phyloP scores from a whole-genome alignment of 2,329 filamentous ascomycete genomes.

The Talaromyces sp. region DNA sequence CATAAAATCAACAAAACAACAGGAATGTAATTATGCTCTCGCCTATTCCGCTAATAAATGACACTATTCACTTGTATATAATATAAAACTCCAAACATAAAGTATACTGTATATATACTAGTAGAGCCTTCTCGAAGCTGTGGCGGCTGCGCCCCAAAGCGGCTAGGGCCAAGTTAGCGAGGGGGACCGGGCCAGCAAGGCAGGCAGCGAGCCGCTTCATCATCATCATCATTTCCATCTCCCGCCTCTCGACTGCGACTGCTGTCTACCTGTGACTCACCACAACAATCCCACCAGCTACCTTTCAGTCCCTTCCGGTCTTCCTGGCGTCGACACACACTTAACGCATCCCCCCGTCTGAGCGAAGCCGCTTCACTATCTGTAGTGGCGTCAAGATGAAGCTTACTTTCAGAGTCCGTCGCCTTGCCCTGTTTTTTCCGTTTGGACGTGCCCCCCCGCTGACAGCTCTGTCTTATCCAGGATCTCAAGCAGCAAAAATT shows the following conservation, averaged over 20 bases:
- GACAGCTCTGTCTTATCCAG: conserved; percentile 43
- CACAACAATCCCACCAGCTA: background rate
- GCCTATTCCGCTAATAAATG: too few species aligned
- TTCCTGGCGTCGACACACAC: background rate
- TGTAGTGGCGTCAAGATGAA: conserved; percentile 52
- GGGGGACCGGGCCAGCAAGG: background rate
- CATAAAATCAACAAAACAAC: background rate
- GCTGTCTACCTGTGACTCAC: background rate
- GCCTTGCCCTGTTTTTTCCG: conserved; percentile 11
- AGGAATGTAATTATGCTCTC: too few species aligned
- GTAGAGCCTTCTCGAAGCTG: background rate
- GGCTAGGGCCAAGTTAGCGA: conserved; percentile 11
- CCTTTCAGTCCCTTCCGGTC: background rate
- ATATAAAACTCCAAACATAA: background rate
- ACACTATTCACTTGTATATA: background rate
- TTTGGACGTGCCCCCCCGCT: conserved; percentile 16
- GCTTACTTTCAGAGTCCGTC: conserved; percentile 64
- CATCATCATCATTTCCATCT: conserved; percentile 8
- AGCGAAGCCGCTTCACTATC: background rate
- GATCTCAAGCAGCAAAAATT: conserved; percentile 99
- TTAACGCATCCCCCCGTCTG: conserved; percentile 6
- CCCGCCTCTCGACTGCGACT: background rate
- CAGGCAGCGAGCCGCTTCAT: conserved; percentile 7
- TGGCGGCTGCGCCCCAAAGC: background rate
- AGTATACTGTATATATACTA: background rate